These are phyloP conservation scores for Hippophae gyantsensis DNA, from an alignment of 306 rosid genomes.

Conservation along the genomic window DNA sequence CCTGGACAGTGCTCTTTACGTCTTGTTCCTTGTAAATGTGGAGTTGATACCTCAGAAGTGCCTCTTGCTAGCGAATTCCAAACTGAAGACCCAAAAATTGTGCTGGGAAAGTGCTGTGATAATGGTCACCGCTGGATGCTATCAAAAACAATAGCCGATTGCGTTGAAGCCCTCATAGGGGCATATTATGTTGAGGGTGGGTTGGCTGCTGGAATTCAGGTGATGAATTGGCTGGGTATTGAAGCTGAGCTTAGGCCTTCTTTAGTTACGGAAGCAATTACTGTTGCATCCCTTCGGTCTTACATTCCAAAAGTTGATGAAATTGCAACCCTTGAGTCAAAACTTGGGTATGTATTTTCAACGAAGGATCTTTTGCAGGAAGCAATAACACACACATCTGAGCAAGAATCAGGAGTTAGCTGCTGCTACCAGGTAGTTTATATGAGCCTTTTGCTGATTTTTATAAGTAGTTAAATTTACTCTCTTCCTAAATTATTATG, in stretches of 20 bases:
- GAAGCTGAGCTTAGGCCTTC: conserved; percentile 58
- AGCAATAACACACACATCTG: conserved; percentile 75
- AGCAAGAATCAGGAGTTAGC: conserved; percentile 43
- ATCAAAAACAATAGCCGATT: conserved; percentile 82
- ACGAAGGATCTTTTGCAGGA: conserved; percentile 73
- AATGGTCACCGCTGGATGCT: conserved; percentile 88
- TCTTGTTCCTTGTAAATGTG: conserved; percentile 57
- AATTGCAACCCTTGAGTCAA: conserved; percentile 52
- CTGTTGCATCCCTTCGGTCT: conserved; percentile 46
- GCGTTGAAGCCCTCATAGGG: conserved; percentile 90
- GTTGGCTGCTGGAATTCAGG: conserved; percentile 54
- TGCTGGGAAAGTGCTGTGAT: conserved; percentile 78
- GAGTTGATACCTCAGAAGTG: conserved; percentile 72
- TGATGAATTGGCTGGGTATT: conserved; percentile 80
- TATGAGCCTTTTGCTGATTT: background rate
- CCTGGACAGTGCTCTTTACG: conserved; percentile 65
- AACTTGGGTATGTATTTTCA: conserved; percentile 59
- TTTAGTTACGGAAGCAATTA: conserved; percentile 59
- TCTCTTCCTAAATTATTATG: too few species aligned
- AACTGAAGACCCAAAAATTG: conserved; percentile 54
- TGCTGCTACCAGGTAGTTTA: conserved; percentile 68
- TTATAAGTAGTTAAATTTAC: background rate
- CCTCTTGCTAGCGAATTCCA: conserved; percentile 59
- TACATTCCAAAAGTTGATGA: conserved; percentile 47
- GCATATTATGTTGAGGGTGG: conserved; percentile 84